phyloP scores from a whole-genome alignment of 495 filamentous ascomycete species.

The Hypoxylon fragiforme region DNA sequence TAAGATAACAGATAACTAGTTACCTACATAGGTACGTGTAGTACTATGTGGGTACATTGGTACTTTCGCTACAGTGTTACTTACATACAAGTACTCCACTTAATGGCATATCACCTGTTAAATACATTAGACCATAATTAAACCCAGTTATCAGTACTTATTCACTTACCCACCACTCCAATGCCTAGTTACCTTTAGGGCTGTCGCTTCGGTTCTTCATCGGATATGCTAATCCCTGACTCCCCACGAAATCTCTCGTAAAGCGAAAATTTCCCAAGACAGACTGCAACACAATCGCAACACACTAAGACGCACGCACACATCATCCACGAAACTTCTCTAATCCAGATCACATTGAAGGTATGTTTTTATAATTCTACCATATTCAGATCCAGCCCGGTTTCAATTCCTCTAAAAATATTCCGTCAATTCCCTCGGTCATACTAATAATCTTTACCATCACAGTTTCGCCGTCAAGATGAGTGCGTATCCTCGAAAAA shows the following conservation, averaged over 20 bases:
- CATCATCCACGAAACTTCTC: constrained; percentile 2
- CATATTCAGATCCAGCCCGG: neutral
- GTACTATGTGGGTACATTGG: neutral
- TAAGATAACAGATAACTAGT: too few relatives aligned
- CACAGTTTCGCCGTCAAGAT: constrained; percentile 40
- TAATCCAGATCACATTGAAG: constrained; percentile 32
- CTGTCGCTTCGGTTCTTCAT: constrained; percentile 34
- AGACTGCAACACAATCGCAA: neutral
- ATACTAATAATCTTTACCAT: constrained; percentile 19
- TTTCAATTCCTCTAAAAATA: neutral
- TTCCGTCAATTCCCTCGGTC: neutral
- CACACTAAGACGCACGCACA: neutral
- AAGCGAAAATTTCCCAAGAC: constrained; percentile 34
- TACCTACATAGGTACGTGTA: neutral
- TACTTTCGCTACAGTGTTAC: neutral
- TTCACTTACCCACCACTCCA: neutral
- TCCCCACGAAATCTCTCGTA: constrained; percentile 39
- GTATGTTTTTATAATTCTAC: constrained; percentile 9
- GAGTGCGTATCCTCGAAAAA: constrained; percentile 35
- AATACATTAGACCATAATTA: too few relatives aligned
- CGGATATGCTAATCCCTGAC: constrained; percentile 28
- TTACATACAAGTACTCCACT: too few relatives aligned
- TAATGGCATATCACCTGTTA: too few relatives aligned
- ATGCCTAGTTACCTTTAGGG: constrained; percentile 27
- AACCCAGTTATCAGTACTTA: neutral